phyloP scores from a whole-genome alignment of 768 basidiomycete species.

The Mycena kentingensis region DNA sequence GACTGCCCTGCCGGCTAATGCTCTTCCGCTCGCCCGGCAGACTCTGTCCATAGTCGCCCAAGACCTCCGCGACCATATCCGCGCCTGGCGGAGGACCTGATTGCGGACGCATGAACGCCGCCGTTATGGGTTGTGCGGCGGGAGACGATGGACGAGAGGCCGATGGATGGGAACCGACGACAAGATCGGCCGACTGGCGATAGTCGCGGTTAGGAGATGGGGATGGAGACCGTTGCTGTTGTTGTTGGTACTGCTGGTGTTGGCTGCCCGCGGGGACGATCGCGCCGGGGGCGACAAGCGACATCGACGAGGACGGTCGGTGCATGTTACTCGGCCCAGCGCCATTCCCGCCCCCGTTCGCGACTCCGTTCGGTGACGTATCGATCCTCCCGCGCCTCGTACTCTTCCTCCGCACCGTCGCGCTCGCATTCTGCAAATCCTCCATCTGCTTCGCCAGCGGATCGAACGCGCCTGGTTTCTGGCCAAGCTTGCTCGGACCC shows the following conservation, averaged over 20 bases:
- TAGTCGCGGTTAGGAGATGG: slow-evolving; percentile 58
- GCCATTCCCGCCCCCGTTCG: too few species aligned
- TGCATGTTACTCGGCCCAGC: too few species aligned
- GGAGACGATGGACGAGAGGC: slow-evolving; percentile 76
- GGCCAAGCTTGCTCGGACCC: slow-evolving; percentile 7
- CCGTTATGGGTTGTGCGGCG: slow-evolving; percentile 55
- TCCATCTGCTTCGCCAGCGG: slow-evolving; percentile 69
- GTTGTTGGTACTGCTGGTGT: not conserved
- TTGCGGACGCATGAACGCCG: slow-evolving; percentile 76
- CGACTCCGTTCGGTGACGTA: slow-evolving; percentile 13
- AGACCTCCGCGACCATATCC: slow-evolving; percentile 71
- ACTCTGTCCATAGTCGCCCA: slow-evolving; percentile 77
- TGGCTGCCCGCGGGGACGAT: not conserved
- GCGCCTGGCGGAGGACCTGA: slow-evolving; percentile 43
- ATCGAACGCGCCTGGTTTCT: slow-evolving; percentile 41
- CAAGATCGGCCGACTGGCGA: slow-evolving; percentile 69
- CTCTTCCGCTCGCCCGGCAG: slow-evolving; percentile 83
- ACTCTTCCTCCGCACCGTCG: slow-evolving; percentile 49
- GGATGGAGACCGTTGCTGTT: slow-evolving; percentile 21
- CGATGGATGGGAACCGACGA: slow-evolving; percentile 78
- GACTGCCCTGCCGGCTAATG: slow-evolving; percentile 56
- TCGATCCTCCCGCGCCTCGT: slow-evolving; percentile 30
- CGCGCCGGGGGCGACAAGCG: slow-evolving; percentile 16
- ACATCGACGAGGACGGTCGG: slow-evolving; percentile 19
- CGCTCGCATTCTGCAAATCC: slow-evolving; percentile 51